Conservation (phyloP, 306 rosid genomes). For the Sicyos baderoa region DNA sequence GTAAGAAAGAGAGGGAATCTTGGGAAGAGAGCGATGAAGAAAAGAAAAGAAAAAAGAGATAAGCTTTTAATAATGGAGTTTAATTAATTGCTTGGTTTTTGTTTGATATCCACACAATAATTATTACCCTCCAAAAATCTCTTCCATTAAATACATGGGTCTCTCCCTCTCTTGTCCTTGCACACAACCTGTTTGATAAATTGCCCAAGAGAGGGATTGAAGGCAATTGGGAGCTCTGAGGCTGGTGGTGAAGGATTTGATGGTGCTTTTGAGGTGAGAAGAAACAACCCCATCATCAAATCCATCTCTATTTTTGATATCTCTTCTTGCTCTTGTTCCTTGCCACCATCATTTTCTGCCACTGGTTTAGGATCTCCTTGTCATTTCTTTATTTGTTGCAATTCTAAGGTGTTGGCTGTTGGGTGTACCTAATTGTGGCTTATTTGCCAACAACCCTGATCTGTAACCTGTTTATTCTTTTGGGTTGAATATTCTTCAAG, state of each 20-base stretch:
- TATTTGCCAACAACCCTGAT: constrained; percentile 35
- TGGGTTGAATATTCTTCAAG: constrained; percentile 18
- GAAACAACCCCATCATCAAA: constrained; percentile 29
- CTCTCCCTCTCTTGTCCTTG: constrained; percentile 20
- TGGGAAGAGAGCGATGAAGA: background rate
- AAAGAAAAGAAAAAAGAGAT: background rate
- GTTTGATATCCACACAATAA: constrained; percentile 41
- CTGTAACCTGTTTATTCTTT: constrained; percentile 25
- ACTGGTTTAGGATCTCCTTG: constrained; percentile 19
- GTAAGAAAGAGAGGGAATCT: constrained; percentile 1
- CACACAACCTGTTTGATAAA: constrained; percentile 31
- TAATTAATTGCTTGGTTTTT: background rate
- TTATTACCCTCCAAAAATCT: constrained; percentile 17
- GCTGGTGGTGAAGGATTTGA: constrained; percentile 31
- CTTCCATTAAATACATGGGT: constrained; percentile 27
- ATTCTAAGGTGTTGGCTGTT: constrained; percentile 31
- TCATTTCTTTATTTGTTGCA: constrained; percentile 9
- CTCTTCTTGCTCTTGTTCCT: constrained; percentile 22
- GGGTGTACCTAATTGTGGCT: constrained; percentile 35
- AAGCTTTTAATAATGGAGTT: background rate
- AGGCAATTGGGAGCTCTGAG: constrained; percentile 30
- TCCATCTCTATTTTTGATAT: constrained; percentile 14
- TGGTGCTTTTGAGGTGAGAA: constrained; percentile 30
- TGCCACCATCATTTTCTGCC: constrained; percentile 15
- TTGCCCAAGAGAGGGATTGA: constrained; percentile 24